Evolutionary conservation across 2,329 filamentous ascomycete genomes (phyloP).

Genomic region (Alternaria rosae): DNA sequence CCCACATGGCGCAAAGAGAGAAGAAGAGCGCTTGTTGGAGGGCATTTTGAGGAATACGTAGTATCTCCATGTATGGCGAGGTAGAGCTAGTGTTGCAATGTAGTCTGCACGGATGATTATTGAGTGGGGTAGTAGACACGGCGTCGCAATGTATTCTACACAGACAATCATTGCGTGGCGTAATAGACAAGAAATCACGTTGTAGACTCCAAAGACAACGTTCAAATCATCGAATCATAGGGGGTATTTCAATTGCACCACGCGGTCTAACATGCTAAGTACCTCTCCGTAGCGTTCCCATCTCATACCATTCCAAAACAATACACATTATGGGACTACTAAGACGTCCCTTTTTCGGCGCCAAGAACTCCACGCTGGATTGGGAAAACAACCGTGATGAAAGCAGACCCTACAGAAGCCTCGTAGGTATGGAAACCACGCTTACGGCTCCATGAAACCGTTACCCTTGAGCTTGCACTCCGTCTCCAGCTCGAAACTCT

Average conservation of each 20-base stretch:
- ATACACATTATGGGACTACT: neutral
- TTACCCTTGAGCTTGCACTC: conserved; percentile 35
- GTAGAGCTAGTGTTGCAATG: neutral
- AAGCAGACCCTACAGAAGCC: neutral
- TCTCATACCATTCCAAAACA: neutral
- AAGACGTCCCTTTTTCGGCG: neutral
- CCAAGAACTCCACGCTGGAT: neutral
- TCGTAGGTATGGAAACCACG: neutral
- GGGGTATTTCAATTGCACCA: neutral
- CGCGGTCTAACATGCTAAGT: neutral
- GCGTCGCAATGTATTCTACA: neutral
- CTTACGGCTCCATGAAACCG: conserved; percentile 47
- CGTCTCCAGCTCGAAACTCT: conserved; percentile 41
- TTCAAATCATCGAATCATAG: neutral
- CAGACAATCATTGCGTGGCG: accelerated
- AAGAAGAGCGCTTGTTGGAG: neutral
- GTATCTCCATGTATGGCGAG: accelerated
- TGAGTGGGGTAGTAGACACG: accelerated
- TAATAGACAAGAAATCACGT: neutral
- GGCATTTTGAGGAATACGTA: neutral
- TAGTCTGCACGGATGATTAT: neutral
- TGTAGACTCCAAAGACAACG: accelerated
- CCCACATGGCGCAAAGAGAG: neutral
- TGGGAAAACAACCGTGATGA: neutral
- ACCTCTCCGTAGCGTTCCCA: neutral